A percentile compares a stretch with the other conserved stretches of the same genome.
phyloP scores from a whole-genome alignment of 1,284 basidiomycete species.

The Athelia psychrophila region DNA sequence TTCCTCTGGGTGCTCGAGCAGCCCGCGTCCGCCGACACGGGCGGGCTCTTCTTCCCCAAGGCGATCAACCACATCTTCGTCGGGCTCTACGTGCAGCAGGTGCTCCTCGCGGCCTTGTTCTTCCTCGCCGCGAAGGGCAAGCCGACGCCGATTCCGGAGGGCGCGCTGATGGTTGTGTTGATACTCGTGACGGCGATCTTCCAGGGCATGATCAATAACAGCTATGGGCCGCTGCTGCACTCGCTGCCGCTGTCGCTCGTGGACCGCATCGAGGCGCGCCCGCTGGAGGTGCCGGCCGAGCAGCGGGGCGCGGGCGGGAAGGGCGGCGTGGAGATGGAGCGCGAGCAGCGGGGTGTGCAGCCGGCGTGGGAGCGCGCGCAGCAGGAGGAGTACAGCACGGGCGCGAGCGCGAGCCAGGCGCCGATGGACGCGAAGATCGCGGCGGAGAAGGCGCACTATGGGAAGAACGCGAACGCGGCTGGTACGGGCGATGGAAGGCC shows the following conservation, averaged over 20 bases:
- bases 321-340: background rate
- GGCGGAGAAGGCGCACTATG: background rate
- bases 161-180: constrained; percentile 80
- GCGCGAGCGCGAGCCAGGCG: background rate
- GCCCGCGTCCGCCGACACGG: constrained; percentile 76
- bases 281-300: constrained; percentile 3
- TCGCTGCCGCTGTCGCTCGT: constrained; percentile 78
- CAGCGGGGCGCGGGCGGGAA: constrained; percentile 5
- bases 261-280: constrained; percentile 54
- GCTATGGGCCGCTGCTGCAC: constrained; percentile 62
- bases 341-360: background rate
- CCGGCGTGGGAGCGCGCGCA: too few species aligned
- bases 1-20: constrained; percentile 84
- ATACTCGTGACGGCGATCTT: constrained; percentile 75
- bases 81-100: constrained; percentile 84
- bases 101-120: constrained; percentile 85
- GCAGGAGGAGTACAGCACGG: background rate
- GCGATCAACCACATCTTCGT: constrained; percentile 93
- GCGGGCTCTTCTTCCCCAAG: constrained; percentile 94
- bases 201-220: constrained; percentile 66
- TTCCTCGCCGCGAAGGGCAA: constrained; percentile 57
- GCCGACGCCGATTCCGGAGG: constrained; percentile 63
- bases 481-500: background rate
- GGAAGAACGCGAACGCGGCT: background rate
- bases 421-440: background rate